A percentile compares a stretch with the other conserved stretches of the same genome.
phyloP scores from a whole-genome alignment of 106 monocot species.

The Platanthera zijinensis region DNA sequence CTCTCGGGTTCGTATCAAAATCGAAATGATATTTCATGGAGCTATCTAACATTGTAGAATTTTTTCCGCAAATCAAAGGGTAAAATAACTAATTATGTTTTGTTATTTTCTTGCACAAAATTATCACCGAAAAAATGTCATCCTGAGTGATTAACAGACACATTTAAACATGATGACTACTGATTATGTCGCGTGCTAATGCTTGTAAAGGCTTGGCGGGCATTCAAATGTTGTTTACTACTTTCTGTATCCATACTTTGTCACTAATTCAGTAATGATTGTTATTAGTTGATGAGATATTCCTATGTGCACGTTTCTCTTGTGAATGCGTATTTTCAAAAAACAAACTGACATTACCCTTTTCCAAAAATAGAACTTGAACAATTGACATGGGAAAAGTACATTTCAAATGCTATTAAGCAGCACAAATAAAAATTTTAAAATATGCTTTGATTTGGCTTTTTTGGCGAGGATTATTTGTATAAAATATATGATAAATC shows the following conservation, averaged over 20 bases:
- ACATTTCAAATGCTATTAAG: too few species aligned
- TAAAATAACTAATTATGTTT: too few species aligned
- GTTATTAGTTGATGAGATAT: neutral
- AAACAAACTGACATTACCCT: neutral
- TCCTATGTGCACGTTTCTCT: neutral
- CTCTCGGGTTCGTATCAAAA: too few species aligned
- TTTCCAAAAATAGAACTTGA: neutral
- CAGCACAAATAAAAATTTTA: too few species aligned
- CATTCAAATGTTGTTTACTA: neutral
- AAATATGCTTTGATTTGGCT: too few species aligned
- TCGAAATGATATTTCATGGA: too few species aligned
- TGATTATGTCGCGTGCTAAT: neutral
- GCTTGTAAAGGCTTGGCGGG: neutral
- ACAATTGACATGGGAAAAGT: neutral
- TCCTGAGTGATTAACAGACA: neutral
- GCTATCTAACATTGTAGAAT: too few species aligned
- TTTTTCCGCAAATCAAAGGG: too few species aligned
- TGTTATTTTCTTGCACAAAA: too few species aligned
- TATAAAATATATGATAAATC: too few species aligned
- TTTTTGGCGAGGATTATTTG: too few species aligned
- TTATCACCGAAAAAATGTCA: too few species aligned
- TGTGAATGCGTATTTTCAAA: neutral
- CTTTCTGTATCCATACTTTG: neutral
- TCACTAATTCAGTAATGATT: neutral
- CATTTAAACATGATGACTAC: neutral